phyloP scores from a whole-genome alignment of 2,329 filamentous ascomycete genomes.

The Diaporthe australafricana region DNA sequence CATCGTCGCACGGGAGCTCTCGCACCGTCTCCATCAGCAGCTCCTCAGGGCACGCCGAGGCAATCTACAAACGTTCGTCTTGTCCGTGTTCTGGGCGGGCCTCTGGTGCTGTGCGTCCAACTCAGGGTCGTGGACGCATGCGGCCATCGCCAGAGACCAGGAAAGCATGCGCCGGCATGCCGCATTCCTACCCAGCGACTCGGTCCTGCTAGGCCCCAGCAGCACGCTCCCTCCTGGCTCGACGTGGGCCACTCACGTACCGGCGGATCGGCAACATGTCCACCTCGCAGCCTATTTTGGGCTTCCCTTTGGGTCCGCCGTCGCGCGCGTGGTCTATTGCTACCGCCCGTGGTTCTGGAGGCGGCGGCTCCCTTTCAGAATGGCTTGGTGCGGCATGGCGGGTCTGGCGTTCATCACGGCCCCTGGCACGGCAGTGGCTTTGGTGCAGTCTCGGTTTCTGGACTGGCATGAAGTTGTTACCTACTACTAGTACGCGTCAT shows the following conservation, averaged over 20 bases:
- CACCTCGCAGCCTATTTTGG: too few species aligned
- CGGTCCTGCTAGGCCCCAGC: too few species aligned
- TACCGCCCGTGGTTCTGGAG: background rate
- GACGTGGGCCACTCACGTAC: too few species aligned
- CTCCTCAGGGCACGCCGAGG: too few species aligned
- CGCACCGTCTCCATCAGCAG: too few species aligned
- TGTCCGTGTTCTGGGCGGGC: background rate
- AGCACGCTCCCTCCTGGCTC: too few species aligned
- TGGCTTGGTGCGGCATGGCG: background rate
- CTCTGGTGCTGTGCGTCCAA: background rate
- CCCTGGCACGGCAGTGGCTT: background rate
- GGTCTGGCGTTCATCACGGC: background rate
- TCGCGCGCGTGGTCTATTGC: background rate
- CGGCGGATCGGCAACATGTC: too few species aligned
- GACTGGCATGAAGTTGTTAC: background rate
- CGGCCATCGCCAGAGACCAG: background rate
- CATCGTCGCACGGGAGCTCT: too few species aligned
- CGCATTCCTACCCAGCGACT: too few species aligned
- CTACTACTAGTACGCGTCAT: too few species aligned
- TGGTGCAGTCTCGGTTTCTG: background rate
- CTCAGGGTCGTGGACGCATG: background rate
- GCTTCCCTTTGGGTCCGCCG: too few species aligned
- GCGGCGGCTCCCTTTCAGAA: background rate
- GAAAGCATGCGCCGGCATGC: too few species aligned
- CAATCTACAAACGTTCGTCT: background rate